Percentiles rank a stretch among this genome's conserved stretches.
phyloP scores from a whole-genome alignment of 306 rosid genomes.

The Trichosanthes cucumerina region DNA sequence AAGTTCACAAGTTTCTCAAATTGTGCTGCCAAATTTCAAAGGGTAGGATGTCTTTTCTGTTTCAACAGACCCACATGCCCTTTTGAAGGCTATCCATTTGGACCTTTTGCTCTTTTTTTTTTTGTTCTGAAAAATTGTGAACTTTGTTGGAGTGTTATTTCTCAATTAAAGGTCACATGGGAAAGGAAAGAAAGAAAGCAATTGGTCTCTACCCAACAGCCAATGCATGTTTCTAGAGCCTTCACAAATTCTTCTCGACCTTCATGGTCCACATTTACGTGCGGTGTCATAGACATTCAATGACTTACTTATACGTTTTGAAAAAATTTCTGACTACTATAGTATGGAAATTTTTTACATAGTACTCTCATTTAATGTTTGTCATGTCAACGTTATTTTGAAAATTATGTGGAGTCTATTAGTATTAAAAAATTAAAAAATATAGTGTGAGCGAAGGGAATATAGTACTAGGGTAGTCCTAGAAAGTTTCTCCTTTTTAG shows the following conservation, averaged over 20 bases:
- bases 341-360: too few relatives aligned
- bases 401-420: too few relatives aligned
- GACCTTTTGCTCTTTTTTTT: neutral
- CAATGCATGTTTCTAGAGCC: neutral
- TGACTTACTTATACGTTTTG: neutral
- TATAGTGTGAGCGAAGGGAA: too few relatives aligned
- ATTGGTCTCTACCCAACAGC: neutral
- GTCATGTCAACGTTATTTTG: too few relatives aligned
- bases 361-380: too few relatives aligned
- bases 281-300: neutral
- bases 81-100: neutral
- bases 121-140: neutral
- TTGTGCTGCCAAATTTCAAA: neutral
- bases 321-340: too few relatives aligned
- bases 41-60: neutral
- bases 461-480: too few relatives aligned
- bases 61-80: neutral
- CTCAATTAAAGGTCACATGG: neutral
- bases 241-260: neutral
- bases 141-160: neutral
- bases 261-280: neutral
- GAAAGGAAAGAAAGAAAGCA: neutral
- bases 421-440: too few relatives aligned
- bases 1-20: neutral
- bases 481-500: too few relatives aligned